phyloP scores from a whole-genome alignment of 176 grass and related monocot species.

The Aegilops bicornis region DNA sequence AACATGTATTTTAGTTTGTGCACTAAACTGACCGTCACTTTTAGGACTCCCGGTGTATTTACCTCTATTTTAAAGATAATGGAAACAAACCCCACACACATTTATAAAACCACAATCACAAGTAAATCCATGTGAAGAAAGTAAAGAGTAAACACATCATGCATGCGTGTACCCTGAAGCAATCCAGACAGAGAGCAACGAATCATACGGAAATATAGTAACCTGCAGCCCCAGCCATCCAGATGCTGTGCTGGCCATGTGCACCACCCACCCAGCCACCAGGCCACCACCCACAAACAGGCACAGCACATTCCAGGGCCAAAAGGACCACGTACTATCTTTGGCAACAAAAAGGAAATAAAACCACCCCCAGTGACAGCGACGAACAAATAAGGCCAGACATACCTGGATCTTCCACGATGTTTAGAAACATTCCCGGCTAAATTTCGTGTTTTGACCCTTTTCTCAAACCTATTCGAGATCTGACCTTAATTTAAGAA shows the following conservation, averaged over 20 bases:
- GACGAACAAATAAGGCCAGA: slow-evolving; percentile 1
- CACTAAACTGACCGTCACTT: no score
- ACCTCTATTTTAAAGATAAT: no score
- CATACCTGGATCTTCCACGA: not conserved
- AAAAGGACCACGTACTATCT: not conserved
- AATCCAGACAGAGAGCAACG: not conserved
- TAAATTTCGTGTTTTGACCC: no score
- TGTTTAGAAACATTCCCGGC: not conserved
- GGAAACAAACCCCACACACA: no score
- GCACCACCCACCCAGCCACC: not conserved
- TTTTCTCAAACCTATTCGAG: no score
- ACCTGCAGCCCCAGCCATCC: not conserved
- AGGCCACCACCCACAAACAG: not conserved
- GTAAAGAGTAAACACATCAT: not conserved
- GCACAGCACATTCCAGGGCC: not conserved
- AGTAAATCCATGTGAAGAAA: no score
- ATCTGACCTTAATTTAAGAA: no score
- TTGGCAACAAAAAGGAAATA: not conserved
- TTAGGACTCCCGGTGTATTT: no score
- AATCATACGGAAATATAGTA: not conserved
- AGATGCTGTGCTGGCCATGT: not conserved
- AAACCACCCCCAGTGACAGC: not conserved
- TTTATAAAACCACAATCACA: no score
- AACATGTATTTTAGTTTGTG: no score
- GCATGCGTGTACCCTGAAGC: not conserved